Evolutionary conservation across 78 protist species (phyloP).

Genomic region (Dictyostelium citrinum): DNA sequence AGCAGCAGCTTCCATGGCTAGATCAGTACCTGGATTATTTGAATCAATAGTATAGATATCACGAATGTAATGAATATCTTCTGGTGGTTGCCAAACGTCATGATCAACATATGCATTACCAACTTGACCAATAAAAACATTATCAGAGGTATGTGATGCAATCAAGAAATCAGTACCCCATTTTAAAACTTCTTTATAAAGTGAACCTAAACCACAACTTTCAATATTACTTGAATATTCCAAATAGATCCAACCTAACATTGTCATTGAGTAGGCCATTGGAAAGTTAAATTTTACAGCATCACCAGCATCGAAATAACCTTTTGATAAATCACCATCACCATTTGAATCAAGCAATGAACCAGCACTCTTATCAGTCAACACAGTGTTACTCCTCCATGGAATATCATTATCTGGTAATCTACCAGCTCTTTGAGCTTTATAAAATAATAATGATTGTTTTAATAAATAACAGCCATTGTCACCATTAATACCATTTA

Average conservation of each 20-base stretch:
- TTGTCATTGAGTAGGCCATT: conserved; percentile 49
- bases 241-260: not conserved
- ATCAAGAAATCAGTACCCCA: conserved; percentile 46
- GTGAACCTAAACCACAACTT: not conserved
- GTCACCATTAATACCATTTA: not conserved
- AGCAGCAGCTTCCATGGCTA: conserved; percentile 24
- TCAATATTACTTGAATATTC: conserved; percentile 11
- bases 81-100: conserved; percentile 24
- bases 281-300: conserved; percentile 27
- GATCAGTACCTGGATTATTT: conserved; percentile 23
- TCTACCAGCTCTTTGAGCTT: conserved; percentile 37
- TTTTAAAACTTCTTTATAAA: conserved; percentile 7
- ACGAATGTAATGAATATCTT: not conserved
- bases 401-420: conserved; percentile 38
- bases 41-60: not conserved
- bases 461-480: not conserved
- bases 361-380: not conserved
- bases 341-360: not conserved
- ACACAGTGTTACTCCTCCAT: conserved; percentile 8
- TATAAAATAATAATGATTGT: conserved; percentile 6
- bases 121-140: not conserved
- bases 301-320: conserved; percentile 77
- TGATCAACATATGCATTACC: conserved; percentile 51
- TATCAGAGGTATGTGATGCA: not conserved
- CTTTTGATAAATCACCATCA: conserved; percentile 40